phyloP scores from a whole-genome alignment of 345 rosid genomes.

The Noccaea bulbosa region DNA sequence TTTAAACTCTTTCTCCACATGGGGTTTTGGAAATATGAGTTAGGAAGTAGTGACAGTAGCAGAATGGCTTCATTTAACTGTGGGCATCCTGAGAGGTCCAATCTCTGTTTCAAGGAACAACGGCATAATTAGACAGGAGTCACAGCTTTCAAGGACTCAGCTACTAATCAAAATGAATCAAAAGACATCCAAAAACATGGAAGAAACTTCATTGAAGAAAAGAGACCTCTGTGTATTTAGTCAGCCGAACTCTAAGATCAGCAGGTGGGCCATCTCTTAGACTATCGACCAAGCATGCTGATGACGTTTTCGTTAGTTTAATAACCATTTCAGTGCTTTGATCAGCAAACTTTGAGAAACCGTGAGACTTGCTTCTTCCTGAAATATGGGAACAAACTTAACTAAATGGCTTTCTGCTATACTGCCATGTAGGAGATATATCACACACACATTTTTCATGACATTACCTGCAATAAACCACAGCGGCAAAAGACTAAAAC shows the following conservation, averaged over 20 bases:
- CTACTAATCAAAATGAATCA: background rate
- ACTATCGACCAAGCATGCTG: conserved; percentile 41
- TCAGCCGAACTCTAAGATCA: conserved; percentile 59
- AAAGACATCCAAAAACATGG: conserved; percentile 18
- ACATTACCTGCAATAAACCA: conserved; percentile 74
- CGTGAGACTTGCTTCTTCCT: conserved; percentile 61
- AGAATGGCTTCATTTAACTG: conserved; percentile 59
- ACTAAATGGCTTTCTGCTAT: background rate
- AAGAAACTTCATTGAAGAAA: conserved; percentile 13
- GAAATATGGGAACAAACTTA: conserved; percentile 30
- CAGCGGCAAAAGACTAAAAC: conserved; percentile 60
- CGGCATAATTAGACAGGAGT: conserved; percentile 13
- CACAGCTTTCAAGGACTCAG: conserved; percentile 20
- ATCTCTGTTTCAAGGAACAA: conserved; percentile 51
- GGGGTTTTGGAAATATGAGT: conserved; percentile 38
- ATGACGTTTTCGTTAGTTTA: conserved; percentile 46
- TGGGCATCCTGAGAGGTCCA: conserved; percentile 71
- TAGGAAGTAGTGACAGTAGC: conserved; percentile 58
- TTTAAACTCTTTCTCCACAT: conserved; percentile 41
- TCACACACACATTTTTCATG: too few species aligned
- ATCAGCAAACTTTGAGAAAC: conserved; percentile 57
- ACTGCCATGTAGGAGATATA: conserved; percentile 22
- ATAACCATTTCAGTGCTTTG: conserved; percentile 53
- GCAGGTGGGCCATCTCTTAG: conserved; percentile 49
- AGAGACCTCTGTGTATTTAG: conserved; percentile 66